These are phyloP conservation scores for Rhododendron ovatum DNA, from an alignment of 148 eudicot species.

Conservation along the genomic window DNA sequence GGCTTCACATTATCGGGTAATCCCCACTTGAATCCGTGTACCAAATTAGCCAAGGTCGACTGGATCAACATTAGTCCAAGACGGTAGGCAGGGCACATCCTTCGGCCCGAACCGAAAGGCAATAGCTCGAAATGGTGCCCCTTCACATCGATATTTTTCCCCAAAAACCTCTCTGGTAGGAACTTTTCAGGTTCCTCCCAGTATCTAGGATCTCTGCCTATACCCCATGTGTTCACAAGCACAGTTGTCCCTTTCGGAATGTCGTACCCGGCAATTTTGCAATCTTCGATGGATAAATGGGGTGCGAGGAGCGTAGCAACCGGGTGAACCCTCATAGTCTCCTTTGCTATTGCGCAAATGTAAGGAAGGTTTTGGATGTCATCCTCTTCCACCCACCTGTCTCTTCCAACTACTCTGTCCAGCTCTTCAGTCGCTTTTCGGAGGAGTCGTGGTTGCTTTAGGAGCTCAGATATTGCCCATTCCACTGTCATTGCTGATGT, in stretches of 20 bases:
- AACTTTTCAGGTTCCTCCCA: neutral
- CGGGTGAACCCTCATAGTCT: neutral
- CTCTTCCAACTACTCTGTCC: neutral
- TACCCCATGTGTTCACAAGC: neutral
- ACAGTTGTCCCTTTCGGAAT: neutral
- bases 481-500: neutral
- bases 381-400: neutral
- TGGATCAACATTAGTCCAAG: neutral
- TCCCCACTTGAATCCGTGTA: neutral
- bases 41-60: conserved; percentile 2
- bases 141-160: neutral
- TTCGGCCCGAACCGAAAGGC: neutral
- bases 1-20: neutral
- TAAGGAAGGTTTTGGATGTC: neutral
- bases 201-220: conserved; percentile 1
- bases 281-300: neutral
- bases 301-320: neutral
- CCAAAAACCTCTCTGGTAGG: neutral
- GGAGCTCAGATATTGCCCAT: neutral
- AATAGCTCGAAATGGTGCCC: neutral
- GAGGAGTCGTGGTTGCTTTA: neutral
- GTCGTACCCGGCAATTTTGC: neutral
- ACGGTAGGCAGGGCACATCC: conserved; percentile 8
- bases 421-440: neutral
- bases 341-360: neutral